Conservation (phyloP, 2,329 filamentous ascomycete species). For the Grosmannia huntii region DNA sequence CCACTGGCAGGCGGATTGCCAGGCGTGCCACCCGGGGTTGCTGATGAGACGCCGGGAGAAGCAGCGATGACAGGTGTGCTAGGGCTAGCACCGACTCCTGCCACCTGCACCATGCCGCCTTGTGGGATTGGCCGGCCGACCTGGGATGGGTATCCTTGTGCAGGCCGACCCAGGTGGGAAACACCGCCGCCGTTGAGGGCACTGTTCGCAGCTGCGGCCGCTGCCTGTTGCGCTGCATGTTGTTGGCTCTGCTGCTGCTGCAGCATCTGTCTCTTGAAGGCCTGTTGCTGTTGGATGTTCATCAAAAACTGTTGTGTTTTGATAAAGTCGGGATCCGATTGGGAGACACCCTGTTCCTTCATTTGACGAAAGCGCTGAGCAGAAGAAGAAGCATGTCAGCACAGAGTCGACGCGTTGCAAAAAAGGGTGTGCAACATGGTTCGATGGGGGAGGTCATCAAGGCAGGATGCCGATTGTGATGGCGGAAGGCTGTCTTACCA, state of each 20-base stretch:
- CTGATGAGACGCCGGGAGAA: conserved; percentile 13
- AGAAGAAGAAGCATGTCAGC: not conserved
- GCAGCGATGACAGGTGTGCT: not conserved
- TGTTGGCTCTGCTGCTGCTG: conserved; percentile 26
- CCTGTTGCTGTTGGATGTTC: conserved; percentile 38
- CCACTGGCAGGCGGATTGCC: conserved; percentile 19
- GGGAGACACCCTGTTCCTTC: conserved; percentile 71
- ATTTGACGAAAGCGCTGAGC: conserved; percentile 78
- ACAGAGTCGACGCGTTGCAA: not conserved
- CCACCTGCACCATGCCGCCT: conserved; percentile 13
- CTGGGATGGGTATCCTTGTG: conserved; percentile 18
- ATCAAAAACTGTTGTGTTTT: conserved; percentile 67
- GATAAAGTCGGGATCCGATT: conserved; percentile 75
- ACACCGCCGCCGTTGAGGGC: conserved; percentile 2
- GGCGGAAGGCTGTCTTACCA: conserved; percentile 1
- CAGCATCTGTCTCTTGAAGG: conserved; percentile 17
- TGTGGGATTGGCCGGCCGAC: conserved; percentile 9
- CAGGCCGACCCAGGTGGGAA: conserved; percentile 22
- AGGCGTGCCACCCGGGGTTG: conserved; percentile 15
- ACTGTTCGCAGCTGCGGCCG: conserved; percentile 34
- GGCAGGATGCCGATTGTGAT: not conserved
- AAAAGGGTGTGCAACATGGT: not conserved
- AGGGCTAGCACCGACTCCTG: conserved; percentile 15
- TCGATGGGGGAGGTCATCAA: not conserved
- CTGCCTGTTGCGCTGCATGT: conserved; percentile 8